These are phyloP conservation scores for Conringia planisiliqua DNA, from an alignment of 345 rosid species.

Conservation along the genomic window DNA sequence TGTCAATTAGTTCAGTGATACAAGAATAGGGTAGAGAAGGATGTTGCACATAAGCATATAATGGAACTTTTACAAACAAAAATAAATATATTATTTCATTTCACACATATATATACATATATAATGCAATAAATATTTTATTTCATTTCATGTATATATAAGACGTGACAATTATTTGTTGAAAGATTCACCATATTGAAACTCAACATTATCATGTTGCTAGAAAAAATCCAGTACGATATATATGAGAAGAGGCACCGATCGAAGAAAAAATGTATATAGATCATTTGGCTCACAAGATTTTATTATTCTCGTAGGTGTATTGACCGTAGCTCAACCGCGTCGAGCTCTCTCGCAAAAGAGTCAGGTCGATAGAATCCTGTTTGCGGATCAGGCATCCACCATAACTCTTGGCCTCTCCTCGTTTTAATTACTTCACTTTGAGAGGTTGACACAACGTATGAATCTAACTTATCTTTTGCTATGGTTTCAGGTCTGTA, in stretches of 20 bases:
- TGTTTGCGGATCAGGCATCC: conserved; percentile 29
- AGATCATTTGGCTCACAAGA: neutral
- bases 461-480: conserved; percentile 9
- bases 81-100: too few relatives aligned
- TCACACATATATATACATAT: too few relatives aligned
- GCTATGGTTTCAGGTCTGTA: conserved; percentile 2
- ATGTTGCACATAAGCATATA: too few relatives aligned
- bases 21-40: neutral
- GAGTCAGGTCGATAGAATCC: conserved; percentile 20
- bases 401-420: conserved; percentile 27
- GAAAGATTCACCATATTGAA: neutral
- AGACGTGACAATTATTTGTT: neutral
- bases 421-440: neutral
- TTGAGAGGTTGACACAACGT: neutral
- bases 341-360: conserved; percentile 7
- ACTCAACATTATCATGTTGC: neutral
- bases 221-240: too few relatives aligned
- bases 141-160: too few relatives aligned
- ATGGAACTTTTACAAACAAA: too few relatives aligned
- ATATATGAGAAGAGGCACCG: neutral
- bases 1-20: neutral
- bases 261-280: too few relatives aligned
- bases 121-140: too few relatives aligned
- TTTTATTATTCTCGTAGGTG: neutral
- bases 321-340: conserved; percentile 19